phyloP scores from a whole-genome alignment of 495 filamentous ascomycete species.

The Penicillium bialowiezense region DNA sequence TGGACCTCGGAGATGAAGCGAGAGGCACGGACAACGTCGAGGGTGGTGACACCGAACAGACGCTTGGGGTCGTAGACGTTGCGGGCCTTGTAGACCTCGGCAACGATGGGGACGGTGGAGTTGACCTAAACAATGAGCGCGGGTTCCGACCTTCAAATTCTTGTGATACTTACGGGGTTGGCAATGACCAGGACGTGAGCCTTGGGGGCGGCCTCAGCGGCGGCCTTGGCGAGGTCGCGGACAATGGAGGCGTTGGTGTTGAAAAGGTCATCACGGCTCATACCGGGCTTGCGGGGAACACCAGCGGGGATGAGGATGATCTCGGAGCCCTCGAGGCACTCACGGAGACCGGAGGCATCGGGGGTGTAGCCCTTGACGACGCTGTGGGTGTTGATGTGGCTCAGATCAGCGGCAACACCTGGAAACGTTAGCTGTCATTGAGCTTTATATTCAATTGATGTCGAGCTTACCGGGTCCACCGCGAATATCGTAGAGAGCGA shows the following conservation, averaged over 20 bases:
- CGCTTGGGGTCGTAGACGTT: constrained; percentile 98
- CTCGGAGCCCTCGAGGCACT: constrained; percentile 78
- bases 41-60: constrained; percentile 98
- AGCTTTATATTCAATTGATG: not conserved
- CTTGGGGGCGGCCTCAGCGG: constrained; percentile 81
- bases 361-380: constrained; percentile 85
- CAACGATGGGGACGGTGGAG: constrained; percentile 95
- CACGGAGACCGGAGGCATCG: constrained; percentile 68
- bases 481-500: constrained; percentile 96
- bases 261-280: constrained; percentile 99
- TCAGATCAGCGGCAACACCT: constrained; percentile 97
- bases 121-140: constrained; percentile 58
- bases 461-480: constrained; percentile 75
- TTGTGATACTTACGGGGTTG: constrained; percentile 67
- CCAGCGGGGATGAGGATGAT: constrained; percentile 97
- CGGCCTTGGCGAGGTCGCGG: constrained; percentile 95
- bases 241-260: constrained; percentile 99
- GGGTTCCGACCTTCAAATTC: not conserved
- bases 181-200: constrained; percentile 97
- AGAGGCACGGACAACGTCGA: constrained; percentile 95
- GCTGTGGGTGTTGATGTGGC: constrained; percentile 99
- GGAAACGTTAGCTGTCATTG: not conserved
- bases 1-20: constrained; percentile 96
- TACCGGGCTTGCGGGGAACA: constrained; percentile 98
- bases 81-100: constrained; percentile 91